These are phyloP conservation scores for Barnettozyma hawaiiensis DNA, from an alignment of 1,139 yeast genomes.

Conservation along the genomic window DNA sequence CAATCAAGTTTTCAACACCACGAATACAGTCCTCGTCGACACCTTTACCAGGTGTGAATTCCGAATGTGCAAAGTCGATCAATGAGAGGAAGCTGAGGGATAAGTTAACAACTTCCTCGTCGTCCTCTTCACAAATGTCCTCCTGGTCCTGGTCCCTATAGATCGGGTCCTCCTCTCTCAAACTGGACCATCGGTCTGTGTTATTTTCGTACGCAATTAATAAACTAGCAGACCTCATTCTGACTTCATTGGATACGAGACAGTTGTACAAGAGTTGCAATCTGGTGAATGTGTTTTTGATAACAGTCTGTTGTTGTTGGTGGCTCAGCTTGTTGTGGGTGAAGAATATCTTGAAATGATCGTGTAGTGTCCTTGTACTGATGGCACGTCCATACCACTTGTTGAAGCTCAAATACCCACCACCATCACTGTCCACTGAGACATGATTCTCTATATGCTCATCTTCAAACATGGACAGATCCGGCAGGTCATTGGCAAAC, in stretches of 20 bases:
- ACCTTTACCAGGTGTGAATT: slow-evolving; percentile 55
- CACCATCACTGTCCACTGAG: slow-evolving; percentile 29
- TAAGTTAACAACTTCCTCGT: slow-evolving; percentile 18
- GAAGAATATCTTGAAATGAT: slow-evolving; percentile 52
- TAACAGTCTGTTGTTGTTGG: slow-evolving; percentile 30
- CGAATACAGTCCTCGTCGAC: slow-evolving; percentile 62
- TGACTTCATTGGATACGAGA: slow-evolving; percentile 52
- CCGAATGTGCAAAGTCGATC: slow-evolving; percentile 91
- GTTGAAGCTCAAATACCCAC: slow-evolving; percentile 46
- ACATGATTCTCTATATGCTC: slow-evolving; percentile 20
- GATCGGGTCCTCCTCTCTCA: slow-evolving; percentile 36
- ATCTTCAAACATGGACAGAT: slow-evolving; percentile 9
- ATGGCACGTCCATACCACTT: slow-evolving; percentile 69
- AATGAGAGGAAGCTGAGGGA: slow-evolving; percentile 46
- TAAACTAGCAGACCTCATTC: slow-evolving; percentile 71
- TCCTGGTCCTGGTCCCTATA: slow-evolving; percentile 34
- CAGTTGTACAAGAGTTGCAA: slow-evolving; percentile 62
- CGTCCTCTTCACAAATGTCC: slow-evolving; percentile 25
- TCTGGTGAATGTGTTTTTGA: slow-evolving; percentile 46
- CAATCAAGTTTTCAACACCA: slow-evolving; percentile 61
- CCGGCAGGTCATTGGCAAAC: slow-evolving; percentile 26
- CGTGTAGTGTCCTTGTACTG: slow-evolving; percentile 36
- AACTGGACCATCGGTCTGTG: slow-evolving; percentile 39
- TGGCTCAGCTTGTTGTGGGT: slow-evolving; percentile 30
- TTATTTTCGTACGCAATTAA: slow-evolving; percentile 74